A percentile compares a stretch with the other conserved stretches of the same genome.
These are phyloP conservation scores for Aegilops speltoides DNA, from an alignment of 176 grass and related monocot species.

Conservation along the genomic window DNA sequence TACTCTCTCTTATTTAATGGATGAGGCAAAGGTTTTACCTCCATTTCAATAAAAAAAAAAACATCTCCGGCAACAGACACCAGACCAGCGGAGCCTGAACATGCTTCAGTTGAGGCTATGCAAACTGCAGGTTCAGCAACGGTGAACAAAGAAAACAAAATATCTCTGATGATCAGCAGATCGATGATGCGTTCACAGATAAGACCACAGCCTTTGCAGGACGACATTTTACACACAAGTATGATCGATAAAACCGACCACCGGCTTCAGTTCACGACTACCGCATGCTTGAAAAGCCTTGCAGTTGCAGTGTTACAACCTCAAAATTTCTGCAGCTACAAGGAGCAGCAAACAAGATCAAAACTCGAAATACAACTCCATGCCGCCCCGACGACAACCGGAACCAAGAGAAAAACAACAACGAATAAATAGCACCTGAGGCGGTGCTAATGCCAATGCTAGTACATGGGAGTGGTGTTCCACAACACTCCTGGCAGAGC, in stretches of 20 bases:
- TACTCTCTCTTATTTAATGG: too few species aligned
- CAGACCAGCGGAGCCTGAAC: neutral
- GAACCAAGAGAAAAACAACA: neutral
- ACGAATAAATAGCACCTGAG: neutral
- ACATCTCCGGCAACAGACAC: neutral
- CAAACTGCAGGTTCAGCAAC: neutral
- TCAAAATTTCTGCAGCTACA: conserved; percentile 28
- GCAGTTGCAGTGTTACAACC: neutral
- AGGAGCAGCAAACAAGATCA: neutral
- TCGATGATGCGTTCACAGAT: neutral
- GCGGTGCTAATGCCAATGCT: neutral
- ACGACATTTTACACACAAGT: neutral
- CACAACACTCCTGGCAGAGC: neutral
- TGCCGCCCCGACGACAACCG: neutral
- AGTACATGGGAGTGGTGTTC: neutral
- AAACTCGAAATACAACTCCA: neutral
- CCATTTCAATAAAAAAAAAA: too few species aligned
- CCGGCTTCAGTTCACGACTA: neutral
- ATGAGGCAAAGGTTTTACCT: too few species aligned
- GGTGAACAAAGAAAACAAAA: neutral
- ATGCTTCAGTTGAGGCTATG: neutral
- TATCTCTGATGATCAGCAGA: neutral
- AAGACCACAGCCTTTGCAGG: neutral
- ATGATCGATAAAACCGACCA: neutral
- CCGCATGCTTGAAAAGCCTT: neutral